Evolutionary conservation across 306 rosid genomes (phyloP), one percentile per base, ranked within the genome.

Genomic region (Trifolium fragiferum): DNA sequence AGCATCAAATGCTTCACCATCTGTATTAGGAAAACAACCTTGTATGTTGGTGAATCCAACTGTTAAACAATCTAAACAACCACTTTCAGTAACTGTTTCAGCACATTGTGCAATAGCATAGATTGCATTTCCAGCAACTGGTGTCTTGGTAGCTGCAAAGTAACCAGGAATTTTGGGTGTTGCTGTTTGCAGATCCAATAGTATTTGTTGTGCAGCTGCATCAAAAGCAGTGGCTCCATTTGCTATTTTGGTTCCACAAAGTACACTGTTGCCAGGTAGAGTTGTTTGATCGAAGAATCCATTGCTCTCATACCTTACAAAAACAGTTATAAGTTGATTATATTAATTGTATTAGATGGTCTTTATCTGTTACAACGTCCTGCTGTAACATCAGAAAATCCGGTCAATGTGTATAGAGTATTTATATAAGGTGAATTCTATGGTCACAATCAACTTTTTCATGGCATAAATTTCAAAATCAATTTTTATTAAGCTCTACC

Each of bases 81-180:
- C 84, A 68, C 68, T 69, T 55, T 80, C 68, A 19, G 84, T 54
- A 41, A 73, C 75, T 37, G 82, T 73, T 33, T 80, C 72, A 49
- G 77, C 80, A 80, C 87, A 90, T 37, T 90, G 96, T 63, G 96
- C 92, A 65, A 90, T 67, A 9, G 87, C 92, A 64, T 84, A 86
- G 19, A 88, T 73, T 60, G 89, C 60, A 44, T 65, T 77, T 71
- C 82, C 82, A 37, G 55, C 49, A 8, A 80, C 23, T 68, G 16
- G 62, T 5, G 84, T 77, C 67, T 77, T 80, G 8, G 84, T 84
- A 53, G 84, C 87, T 54, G 84, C 87, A 77, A 62, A 84, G 68
- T 11, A 84, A 49, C 80, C 84, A 27, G 27, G 8, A 19, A 84
- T 80, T 74, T 46, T 84, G 1, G 87, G 87, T 32, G 80, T 80